Conservation (phyloP, 331 rosid species). For the Malus hybrid region DNA sequence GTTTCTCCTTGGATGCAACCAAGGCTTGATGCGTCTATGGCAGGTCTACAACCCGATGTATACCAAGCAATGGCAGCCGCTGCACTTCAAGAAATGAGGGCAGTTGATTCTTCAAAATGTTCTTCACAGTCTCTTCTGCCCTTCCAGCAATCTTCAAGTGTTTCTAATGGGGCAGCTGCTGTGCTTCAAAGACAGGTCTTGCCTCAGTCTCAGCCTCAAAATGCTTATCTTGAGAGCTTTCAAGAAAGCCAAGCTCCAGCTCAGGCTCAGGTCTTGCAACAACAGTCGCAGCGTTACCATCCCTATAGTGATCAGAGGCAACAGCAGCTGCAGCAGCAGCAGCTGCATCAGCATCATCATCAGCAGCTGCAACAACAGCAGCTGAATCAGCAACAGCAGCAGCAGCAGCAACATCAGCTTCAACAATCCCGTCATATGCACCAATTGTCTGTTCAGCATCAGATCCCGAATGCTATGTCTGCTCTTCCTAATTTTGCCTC, state of each 20-base stretch:
- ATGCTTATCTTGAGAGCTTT: slow-evolving; percentile 24
- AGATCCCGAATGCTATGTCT: slow-evolving; percentile 27
- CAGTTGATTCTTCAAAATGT: slow-evolving; percentile 27
- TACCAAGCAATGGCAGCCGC: slow-evolving; percentile 44
- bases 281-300: slow-evolving; percentile 33
- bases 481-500: slow-evolving; percentile 21
- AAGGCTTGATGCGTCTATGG: slow-evolving; percentile 27
- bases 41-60: slow-evolving; percentile 28
- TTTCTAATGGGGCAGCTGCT: slow-evolving; percentile 18
- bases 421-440: slow-evolving; percentile 41
- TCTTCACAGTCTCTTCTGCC: slow-evolving; percentile 24
- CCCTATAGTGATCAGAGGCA: slow-evolving; percentile 31
- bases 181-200: slow-evolving; percentile 26
- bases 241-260: slow-evolving; percentile 31
- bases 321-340: slow-evolving; percentile 25
- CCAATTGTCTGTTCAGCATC: slow-evolving; percentile 28
- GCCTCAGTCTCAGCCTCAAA: slow-evolving; percentile 24
- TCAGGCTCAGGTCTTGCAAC: slow-evolving; percentile 27
- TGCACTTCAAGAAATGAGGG: slow-evolving; percentile 34
- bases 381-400: slow-evolving; percentile 11
- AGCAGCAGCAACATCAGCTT: slow-evolving; percentile 24
- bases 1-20: slow-evolving; percentile 33
- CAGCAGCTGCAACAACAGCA: slow-evolving; percentile 24
- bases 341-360: slow-evolving; percentile 21
- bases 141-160: slow-evolving; percentile 26